Evolutionary conservation across 129 eudicot genomes (phyloP).

Genomic region (Rutidosis leptorrhynchoides): DNA sequence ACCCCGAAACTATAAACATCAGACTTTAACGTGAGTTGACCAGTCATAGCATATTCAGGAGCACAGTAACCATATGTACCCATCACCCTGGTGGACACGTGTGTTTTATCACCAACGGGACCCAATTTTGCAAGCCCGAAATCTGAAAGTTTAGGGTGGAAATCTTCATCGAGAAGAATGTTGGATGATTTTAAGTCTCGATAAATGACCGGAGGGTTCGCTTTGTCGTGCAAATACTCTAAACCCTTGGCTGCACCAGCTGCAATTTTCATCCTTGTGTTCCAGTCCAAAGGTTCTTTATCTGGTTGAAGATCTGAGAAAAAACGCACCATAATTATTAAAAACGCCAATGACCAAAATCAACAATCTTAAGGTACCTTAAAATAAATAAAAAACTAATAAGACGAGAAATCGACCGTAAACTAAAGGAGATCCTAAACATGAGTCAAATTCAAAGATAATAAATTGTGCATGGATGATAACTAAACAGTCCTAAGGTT

Average conservation of each 20-base stretch:
- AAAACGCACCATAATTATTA: background rate
- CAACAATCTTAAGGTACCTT: no score
- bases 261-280: conserved; percentile 91
- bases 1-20: conserved; percentile 97
- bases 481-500: background rate
- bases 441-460: background rate
- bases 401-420: no score
- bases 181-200: conserved; percentile 90
- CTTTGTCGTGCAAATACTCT: conserved; percentile 92
- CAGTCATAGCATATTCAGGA: conserved; percentile 97
- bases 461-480: background rate
- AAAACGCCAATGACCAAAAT: background rate
- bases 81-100: conserved; percentile 94
- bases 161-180: conserved; percentile 89
- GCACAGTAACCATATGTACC: conserved; percentile 99
- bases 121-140: conserved; percentile 96
- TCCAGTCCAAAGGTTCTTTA: conserved; percentile 93
- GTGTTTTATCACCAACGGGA: conserved; percentile 95
- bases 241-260: conserved; percentile 99
- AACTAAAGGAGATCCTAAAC: background rate
- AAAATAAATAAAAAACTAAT: no score
- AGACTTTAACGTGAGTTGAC: conserved; percentile 91
- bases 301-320: conserved; percentile 68
- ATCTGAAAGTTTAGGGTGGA: conserved; percentile 84
- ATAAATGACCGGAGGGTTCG: conserved; percentile 93